Percentiles rank a stretch among this genome's conserved stretches.
These are phyloP conservation scores for Medicago ruthenica DNA, from an alignment of 306 rosid genomes.

Conservation along the genomic window DNA sequence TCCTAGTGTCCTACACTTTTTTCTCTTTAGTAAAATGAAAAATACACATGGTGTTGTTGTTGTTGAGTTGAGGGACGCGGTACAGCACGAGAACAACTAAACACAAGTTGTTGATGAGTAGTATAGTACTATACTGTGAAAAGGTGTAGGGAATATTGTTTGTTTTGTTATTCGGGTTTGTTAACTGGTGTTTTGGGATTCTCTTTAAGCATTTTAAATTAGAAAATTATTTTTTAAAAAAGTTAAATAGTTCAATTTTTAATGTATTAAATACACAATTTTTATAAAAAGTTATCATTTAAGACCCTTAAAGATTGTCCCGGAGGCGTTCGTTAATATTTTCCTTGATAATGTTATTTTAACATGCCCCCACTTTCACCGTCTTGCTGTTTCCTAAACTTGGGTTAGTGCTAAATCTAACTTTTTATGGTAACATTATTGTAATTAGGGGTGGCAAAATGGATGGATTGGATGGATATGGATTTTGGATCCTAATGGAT, in stretches of 20 bases:
- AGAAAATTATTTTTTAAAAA: no score
- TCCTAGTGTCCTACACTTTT: conserved; percentile 18
- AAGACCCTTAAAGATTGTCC: no score
- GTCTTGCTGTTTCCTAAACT: conserved; percentile 31
- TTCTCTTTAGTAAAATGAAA: neutral
- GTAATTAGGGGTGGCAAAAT: no score
- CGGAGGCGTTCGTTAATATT: no score
- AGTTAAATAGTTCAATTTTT: no score
- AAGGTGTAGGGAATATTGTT: conserved; percentile 32
- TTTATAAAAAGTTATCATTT: no score
- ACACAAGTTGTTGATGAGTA: conserved; percentile 37
- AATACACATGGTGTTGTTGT: neutral
- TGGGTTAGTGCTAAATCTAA: conserved; percentile 44
- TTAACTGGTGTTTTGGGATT: no score
- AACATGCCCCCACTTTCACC: neutral
- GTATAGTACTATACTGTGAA: neutral
- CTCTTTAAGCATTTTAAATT: no score
- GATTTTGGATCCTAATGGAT: no score
- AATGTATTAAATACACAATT: no score
- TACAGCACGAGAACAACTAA: conserved; percentile 36
- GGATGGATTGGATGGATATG: no score
- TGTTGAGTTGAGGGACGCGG: conserved; percentile 34
- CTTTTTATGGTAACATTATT: conserved; percentile 12
- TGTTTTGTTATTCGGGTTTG: no score
- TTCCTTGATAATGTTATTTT: conserved; percentile 17